These are phyloP conservation scores for Pseudoperonospora humuli DNA, from an alignment of 352 stramenopile species.

Conservation along the genomic window DNA sequence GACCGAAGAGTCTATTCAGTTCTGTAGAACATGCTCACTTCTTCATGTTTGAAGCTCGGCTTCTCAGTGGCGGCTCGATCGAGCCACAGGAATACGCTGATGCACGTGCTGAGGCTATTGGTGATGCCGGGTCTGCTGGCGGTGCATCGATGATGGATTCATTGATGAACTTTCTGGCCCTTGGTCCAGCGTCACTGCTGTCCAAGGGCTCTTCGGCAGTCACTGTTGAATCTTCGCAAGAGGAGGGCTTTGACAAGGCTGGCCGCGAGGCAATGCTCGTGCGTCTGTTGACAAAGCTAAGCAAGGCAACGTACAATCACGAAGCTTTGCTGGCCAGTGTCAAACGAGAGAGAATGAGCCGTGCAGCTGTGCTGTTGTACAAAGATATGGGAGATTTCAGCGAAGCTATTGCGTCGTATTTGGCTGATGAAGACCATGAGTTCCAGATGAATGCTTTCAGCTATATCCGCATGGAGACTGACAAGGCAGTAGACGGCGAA, in stretches of 20 bases:
- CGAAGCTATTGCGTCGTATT: slow-evolving; percentile 69
- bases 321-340: slow-evolving; percentile 60
- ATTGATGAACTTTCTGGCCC: slow-evolving; percentile 82
- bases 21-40: slow-evolving; percentile 82
- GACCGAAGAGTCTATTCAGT: slow-evolving; percentile 51
- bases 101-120: slow-evolving; percentile 46
- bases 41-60: slow-evolving; percentile 86
- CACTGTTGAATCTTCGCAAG: slow-evolving; percentile 44
- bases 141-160: slow-evolving; percentile 80
- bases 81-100: slow-evolving; percentile 79
- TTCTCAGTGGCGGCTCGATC: slow-evolving; percentile 77
- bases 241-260: slow-evolving; percentile 79
- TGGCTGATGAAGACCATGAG: slow-evolving; percentile 73
- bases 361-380: slow-evolving; percentile 73
- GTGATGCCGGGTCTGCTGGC: slow-evolving; percentile 30
- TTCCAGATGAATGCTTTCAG: slow-evolving; percentile 79
- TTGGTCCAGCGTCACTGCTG: slow-evolving; percentile 60
- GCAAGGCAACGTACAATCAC: slow-evolving; percentile 78
- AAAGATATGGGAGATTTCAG: slow-evolving; percentile 71
- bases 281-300: slow-evolving; percentile 75
- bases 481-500: slow-evolving; percentile 37
- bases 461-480: slow-evolving; percentile 67
- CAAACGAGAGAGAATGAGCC: slow-evolving; percentile 72
- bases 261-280: slow-evolving; percentile 80
- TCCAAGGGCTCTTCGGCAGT: slow-evolving; percentile 35